Percentiles rank a stretch among this genome's conserved stretches.
Conservation (phyloP, 768 basidiomycete species). For the Coprinopsis sp. region DNA sequence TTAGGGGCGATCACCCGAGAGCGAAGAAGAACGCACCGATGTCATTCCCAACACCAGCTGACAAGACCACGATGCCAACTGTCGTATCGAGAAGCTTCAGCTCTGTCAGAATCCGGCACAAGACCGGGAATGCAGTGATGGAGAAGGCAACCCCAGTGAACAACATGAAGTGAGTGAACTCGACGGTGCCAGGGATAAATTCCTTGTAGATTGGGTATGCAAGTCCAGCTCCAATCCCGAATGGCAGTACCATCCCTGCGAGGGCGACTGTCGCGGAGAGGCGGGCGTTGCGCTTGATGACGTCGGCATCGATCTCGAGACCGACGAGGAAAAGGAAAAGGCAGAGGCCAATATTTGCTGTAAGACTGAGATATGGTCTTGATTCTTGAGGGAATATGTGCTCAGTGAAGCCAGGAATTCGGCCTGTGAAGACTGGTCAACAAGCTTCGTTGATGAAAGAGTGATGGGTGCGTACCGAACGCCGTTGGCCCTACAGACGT, state of each 20-base stretch:
- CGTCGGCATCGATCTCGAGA: slow-evolving; percentile 76
- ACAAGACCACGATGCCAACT: slow-evolving; percentile 89
- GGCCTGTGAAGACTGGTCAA: slow-evolving; percentile 35
- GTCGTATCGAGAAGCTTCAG: slow-evolving; percentile 87
- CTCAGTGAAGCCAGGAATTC: slow-evolving; percentile 84
- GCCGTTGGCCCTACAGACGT: neutral
- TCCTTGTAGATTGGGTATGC: slow-evolving; percentile 63
- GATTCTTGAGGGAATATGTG: slow-evolving; percentile 78
- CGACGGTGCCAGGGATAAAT: slow-evolving; percentile 63
- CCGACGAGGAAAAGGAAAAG: slow-evolving; percentile 93
- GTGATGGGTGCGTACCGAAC: neutral
- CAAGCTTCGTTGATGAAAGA: neutral
- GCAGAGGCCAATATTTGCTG: slow-evolving; percentile 84
- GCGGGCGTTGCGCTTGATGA: slow-evolving; percentile 76
- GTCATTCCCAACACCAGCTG: slow-evolving; percentile 88
- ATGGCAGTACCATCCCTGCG: slow-evolving; percentile 84
- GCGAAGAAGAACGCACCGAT: slow-evolving; percentile 37
- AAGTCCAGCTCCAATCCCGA: slow-evolving; percentile 73
- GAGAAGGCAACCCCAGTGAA: slow-evolving; percentile 91
- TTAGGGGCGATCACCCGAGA: neutral
- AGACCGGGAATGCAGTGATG: slow-evolving; percentile 82
- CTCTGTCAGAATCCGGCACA: slow-evolving; percentile 86
- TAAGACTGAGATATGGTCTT: slow-evolving; percentile 75
- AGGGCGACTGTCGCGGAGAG: slow-evolving; percentile 66
- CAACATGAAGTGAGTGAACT: slow-evolving; percentile 89